Evolutionary conservation across 768 basidiomycete species (phyloP).

Genomic region (Pleurotus salmoneostramineus): DNA sequence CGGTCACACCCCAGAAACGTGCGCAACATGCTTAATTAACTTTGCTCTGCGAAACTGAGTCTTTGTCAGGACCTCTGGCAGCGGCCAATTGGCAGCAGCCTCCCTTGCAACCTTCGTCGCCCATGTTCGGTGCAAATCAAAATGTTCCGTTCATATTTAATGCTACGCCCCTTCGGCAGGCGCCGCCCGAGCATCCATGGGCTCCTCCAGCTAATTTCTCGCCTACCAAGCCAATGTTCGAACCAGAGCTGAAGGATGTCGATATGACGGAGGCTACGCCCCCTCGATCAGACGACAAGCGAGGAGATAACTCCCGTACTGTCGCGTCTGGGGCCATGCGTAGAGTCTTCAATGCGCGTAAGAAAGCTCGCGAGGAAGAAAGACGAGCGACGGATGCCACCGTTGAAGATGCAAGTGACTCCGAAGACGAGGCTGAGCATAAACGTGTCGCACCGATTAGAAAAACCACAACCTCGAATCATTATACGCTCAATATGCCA

Average conservation of each 20-base stretch:
- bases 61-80: slow-evolving; percentile 21
- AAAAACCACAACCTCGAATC: slow-evolving; percentile 58
- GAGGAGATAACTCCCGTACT: slow-evolving; percentile 35
- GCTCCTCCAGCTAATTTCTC: slow-evolving; percentile 59
- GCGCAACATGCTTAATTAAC: slow-evolving; percentile 21
- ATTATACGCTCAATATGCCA: slow-evolving; percentile 82
- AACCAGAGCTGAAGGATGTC: slow-evolving; percentile 56
- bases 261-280: slow-evolving; percentile 77
- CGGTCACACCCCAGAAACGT: slow-evolving; percentile 69
- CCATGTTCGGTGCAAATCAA: slow-evolving; percentile 61
- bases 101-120: slow-evolving; percentile 28
- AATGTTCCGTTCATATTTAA: slow-evolving; percentile 74
- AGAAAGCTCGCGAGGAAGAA: slow-evolving; percentile 34
- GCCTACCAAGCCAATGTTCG: slow-evolving; percentile 35
- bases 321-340: slow-evolving; percentile 64
- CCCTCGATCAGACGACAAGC: slow-evolving; percentile 38
- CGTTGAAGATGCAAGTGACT: slow-evolving; percentile 36
- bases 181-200: slow-evolving; percentile 60
- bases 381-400: slow-evolving; percentile 25
- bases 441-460: slow-evolving; percentile 33
- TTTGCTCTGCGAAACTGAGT: slow-evolving; percentile 1
- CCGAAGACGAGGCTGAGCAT: slow-evolving; percentile 46
- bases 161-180: slow-evolving; percentile 31
- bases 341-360: slow-evolving; percentile 61
- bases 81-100: slow-evolving; percentile 40